Percentiles rank a stretch among this genome's conserved stretches.
These are phyloP conservation scores for Mycosarcoma mackinlayi DNA, from an alignment of 1,284 basidiomycete genomes.

Conservation along the genomic window DNA sequence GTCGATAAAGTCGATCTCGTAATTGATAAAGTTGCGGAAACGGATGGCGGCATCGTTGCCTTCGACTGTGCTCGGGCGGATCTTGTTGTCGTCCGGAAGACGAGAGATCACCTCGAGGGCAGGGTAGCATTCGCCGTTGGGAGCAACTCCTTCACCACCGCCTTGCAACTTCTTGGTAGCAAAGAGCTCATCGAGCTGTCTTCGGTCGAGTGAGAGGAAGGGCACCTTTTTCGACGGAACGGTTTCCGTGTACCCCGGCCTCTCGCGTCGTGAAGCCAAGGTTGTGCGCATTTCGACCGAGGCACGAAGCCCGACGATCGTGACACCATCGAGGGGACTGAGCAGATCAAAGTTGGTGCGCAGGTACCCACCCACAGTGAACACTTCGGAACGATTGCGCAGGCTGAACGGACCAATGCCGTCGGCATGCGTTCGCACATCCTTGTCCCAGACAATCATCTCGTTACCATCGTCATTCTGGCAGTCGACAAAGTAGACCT, in stretches of 20 bases:
- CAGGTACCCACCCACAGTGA: constrained; percentile 39
- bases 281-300: constrained; percentile 16
- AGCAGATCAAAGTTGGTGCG: constrained; percentile 32
- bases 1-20: constrained; percentile 45
- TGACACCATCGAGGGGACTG: constrained; percentile 20
- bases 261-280: constrained; percentile 15
- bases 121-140: constrained; percentile 24
- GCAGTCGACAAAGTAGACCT: constrained; percentile 42
- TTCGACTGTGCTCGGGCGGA: constrained; percentile 30
- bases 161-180: constrained; percentile 11
- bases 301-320: constrained; percentile 17
- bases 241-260: constrained; percentile 20
- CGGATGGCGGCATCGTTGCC: constrained; percentile 37
- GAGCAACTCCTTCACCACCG: constrained; percentile 18
- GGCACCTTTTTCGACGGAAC: constrained; percentile 12
- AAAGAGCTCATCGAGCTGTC: constrained; percentile 22
- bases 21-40: constrained; percentile 29
- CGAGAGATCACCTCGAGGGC: constrained; percentile 23
- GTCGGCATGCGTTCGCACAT: constrained; percentile 29
- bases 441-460: constrained; percentile 35
- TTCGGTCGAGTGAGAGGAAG: constrained; percentile 23
- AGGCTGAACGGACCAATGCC: constrained; percentile 28
- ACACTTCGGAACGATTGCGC: constrained; percentile 24
- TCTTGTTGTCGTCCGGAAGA: constrained; percentile 27
- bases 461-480: constrained; percentile 30